These are phyloP conservation scores for Capronia epimyces DNA, from an alignment of 2,329 filamentous ascomycete species.

Conservation along the genomic window DNA sequence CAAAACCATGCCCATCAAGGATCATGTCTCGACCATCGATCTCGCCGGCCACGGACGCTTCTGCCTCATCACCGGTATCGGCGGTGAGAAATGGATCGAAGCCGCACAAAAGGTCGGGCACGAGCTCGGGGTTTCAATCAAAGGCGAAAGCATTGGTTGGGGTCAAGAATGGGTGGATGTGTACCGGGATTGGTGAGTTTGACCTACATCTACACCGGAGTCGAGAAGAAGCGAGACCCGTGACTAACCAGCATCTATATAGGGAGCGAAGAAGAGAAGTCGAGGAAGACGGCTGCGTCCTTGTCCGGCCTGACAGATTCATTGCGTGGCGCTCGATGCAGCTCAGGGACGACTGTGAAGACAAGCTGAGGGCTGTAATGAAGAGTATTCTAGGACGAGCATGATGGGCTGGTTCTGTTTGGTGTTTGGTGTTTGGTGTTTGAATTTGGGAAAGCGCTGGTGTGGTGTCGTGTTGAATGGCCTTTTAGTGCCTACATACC, in stretches of 20 bases:
- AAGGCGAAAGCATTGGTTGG: constrained; percentile 51
- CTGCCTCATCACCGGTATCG: constrained; percentile 50
- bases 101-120: constrained; percentile 42
- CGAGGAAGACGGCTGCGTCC: constrained; percentile 53
- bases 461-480: no score
- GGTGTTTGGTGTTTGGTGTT: no score
- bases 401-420: constrained; percentile 1
- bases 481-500: no score
- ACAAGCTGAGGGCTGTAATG: constrained; percentile 16
- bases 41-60: constrained; percentile 54
- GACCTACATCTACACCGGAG: no score
- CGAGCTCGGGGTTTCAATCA: constrained; percentile 45
- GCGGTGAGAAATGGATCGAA: constrained; percentile 50
- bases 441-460: no score
- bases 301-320: constrained; percentile 56
- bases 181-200: constrained; percentile 54
- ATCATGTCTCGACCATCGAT: constrained; percentile 54
- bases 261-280: constrained; percentile 46
- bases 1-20: constrained; percentile 38
- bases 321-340: constrained; percentile 48
- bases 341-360: constrained; percentile 14
- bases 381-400: constrained; percentile 17
- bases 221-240: background rate
- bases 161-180: constrained; percentile 57
- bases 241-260: background rate